phyloP scores from a whole-genome alignment of 495 filamentous ascomycete species.

The Hypoxylon trugodes region DNA sequence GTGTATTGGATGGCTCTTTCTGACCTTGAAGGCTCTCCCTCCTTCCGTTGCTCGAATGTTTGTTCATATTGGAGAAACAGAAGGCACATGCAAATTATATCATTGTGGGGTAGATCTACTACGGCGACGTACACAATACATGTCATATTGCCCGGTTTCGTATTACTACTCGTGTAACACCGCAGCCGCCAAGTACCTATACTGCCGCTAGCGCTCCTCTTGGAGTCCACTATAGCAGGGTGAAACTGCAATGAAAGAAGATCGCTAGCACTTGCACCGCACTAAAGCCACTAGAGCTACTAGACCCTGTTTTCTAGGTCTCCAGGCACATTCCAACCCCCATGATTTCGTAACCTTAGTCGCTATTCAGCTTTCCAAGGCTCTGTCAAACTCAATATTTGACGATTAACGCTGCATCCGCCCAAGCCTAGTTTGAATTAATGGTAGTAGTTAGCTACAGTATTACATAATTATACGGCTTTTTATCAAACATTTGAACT shows the following conservation, averaged over 20 bases:
- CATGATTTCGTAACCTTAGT: background rate
- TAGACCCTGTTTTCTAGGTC: no score
- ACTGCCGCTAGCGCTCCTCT: background rate
- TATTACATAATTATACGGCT: no score
- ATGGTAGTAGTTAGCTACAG: no score
- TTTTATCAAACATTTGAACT: background rate
- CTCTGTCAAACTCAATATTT: background rate
- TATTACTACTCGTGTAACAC: background rate
- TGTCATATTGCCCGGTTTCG: background rate
- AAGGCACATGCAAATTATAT: slow-evolving; percentile 28
- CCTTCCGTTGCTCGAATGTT: background rate
- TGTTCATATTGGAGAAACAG: slow-evolving; percentile 9
- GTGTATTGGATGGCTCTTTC: background rate
- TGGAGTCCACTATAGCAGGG: background rate
- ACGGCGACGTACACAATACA: slow-evolving; percentile 1
- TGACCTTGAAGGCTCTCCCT: background rate
- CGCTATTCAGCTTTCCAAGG: background rate
- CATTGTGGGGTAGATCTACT: slow-evolving; percentile 17
- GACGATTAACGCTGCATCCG: background rate
- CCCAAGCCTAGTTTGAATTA: background rate
- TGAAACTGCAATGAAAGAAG: slow-evolving; percentile 1
- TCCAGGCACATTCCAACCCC: background rate
- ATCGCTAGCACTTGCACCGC: background rate
- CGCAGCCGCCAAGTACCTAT: background rate
- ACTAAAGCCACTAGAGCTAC: background rate